These are phyloP conservation scores for Trichosanthes cucumerina DNA, from an alignment of 306 rosid genomes.

Conservation along the genomic window DNA sequence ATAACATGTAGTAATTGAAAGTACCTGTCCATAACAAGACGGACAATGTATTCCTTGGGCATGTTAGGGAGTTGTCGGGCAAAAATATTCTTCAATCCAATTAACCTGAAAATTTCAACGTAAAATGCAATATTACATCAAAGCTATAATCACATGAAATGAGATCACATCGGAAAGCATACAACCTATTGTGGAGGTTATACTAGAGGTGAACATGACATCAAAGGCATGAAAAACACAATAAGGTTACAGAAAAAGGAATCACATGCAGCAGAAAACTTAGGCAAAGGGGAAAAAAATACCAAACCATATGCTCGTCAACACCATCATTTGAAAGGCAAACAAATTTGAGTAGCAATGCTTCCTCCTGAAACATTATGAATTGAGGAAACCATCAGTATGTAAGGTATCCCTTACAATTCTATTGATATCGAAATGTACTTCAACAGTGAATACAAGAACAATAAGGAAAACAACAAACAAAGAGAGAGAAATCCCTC, in stretches of 20 bases:
- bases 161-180: neutral
- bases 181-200: neutral
- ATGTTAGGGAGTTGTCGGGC: conserved; percentile 91
- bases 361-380: conserved; percentile 58
- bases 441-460: too few relatives aligned
- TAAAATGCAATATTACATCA: conserved; percentile 13
- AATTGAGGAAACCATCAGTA: neutral
- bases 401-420: too few relatives aligned
- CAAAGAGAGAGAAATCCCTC: too few relatives aligned
- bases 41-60: conserved; percentile 99
- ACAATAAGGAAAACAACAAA: too few relatives aligned
- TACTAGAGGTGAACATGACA: neutral
- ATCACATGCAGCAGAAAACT: neutral
- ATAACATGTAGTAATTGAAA: neutral
- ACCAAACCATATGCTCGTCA: conserved; percentile 96
- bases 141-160: neutral
- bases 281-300: conserved; percentile 15
- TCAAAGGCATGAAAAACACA: neutral
- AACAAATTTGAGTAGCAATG: conserved; percentile 72
- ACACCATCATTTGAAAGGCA: conserved; percentile 69
- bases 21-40: conserved; percentile 98
- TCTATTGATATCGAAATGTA: too few relatives aligned
- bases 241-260: neutral
- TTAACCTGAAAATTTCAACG: conserved; percentile 46
- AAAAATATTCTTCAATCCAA: conserved; percentile 94